Evolutionary conservation across 345 rosid genomes (phyloP).

Genomic region (Salix brachista): DNA sequence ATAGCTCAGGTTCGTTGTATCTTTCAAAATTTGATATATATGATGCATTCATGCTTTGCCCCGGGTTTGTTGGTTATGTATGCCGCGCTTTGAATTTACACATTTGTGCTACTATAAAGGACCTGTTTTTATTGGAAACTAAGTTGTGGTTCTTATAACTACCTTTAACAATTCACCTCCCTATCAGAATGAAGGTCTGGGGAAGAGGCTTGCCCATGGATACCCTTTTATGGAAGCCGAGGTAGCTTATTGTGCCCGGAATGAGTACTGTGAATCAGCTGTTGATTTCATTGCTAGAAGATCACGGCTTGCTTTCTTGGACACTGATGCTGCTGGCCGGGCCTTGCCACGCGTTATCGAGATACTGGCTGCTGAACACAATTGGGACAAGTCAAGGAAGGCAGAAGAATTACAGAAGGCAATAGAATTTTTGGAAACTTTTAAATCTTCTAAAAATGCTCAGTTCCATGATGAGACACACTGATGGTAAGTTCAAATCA

Average conservation of each 20-base stretch:
- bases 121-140: no score
- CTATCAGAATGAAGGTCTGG: constrained; percentile 71
- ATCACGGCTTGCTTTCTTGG: constrained; percentile 88
- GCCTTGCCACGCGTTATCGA: constrained; percentile 79
- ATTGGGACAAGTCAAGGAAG: constrained; percentile 73
- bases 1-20: constrained; percentile 77
- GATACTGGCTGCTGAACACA: constrained; percentile 68
- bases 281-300: constrained; percentile 93
- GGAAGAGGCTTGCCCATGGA: constrained; percentile 91
- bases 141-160: background rate
- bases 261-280: constrained; percentile 88
- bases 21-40: background rate
- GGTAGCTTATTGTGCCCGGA: constrained; percentile 82
- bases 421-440: constrained; percentile 67
- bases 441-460: constrained; percentile 88
- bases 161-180: background rate
- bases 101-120: no score
- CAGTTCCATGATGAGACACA: constrained; percentile 92
- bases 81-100: background rate
- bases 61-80: background rate
- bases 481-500: constrained; percentile 31
- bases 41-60: background rate
- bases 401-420: constrained; percentile 63
- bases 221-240: constrained; percentile 67
- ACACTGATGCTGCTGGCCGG: constrained; percentile 83